These are phyloP conservation scores for Monosporascus sp. DNA, from an alignment of 2,329 filamentous ascomycete genomes.

Conservation along the genomic window DNA sequence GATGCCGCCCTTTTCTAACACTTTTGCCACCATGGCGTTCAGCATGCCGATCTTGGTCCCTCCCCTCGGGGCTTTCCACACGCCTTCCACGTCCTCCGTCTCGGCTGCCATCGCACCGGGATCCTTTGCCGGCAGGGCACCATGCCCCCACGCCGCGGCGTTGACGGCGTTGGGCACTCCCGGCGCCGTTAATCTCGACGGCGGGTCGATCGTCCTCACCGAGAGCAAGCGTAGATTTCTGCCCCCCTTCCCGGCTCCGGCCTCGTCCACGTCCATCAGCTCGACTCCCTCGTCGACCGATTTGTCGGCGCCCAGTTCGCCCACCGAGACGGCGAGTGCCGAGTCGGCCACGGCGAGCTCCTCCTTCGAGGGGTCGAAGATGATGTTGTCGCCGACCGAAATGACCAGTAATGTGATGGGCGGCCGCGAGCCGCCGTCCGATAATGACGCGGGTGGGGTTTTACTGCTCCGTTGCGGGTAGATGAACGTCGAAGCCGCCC, in stretches of 20 bases:
- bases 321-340: slow-evolving; percentile 79
- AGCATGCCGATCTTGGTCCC: slow-evolving; percentile 74
- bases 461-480: slow-evolving; percentile 51
- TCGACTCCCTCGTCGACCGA: slow-evolving; percentile 7
- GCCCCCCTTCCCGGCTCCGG: slow-evolving; percentile 8
- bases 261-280: slow-evolving; percentile 31
- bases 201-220: slow-evolving; percentile 69
- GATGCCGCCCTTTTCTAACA: slow-evolving; percentile 71
- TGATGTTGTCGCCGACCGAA: slow-evolving; percentile 77
- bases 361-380: slow-evolving; percentile 88
- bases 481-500: slow-evolving; percentile 74
- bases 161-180: slow-evolving; percentile 63
- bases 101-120: slow-evolving; percentile 39
- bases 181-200: slow-evolving; percentile 65
- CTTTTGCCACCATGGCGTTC: slow-evolving; percentile 68
- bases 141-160: slow-evolving; percentile 41
- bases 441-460: background rate
- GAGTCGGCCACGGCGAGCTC: slow-evolving; percentile 91
- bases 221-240: slow-evolving; percentile 56
- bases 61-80: slow-evolving; percentile 82
- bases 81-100: slow-evolving; percentile 59
- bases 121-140: slow-evolving; percentile 32
- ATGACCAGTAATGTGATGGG: slow-evolving; percentile 89
- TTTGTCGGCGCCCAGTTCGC: slow-evolving; percentile 33
- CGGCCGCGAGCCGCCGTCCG: slow-evolving; percentile 47